Base-by-base conservation (phyloP, 192 early-diverging fungal species). In the Backusella luteola region DNA sequence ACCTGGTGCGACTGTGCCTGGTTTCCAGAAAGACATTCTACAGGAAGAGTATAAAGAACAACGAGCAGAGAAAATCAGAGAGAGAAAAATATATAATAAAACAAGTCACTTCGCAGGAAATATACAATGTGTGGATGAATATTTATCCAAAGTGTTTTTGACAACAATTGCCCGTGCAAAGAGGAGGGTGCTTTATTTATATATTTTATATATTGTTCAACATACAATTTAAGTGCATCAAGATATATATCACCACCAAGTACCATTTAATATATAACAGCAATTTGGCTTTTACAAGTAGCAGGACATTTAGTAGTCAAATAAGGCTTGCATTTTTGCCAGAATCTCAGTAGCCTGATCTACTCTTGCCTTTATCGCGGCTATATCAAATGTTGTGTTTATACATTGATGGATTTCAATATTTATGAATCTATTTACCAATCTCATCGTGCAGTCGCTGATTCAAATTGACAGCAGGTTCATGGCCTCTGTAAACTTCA, bases 1-100 rank as follows among this genome's bases (percentile, higher is more conserved):
- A 80, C 88, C 88, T 69, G 88, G 88, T 34, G 88, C 88, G 36
- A 87, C 74, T 3, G 88, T 86, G 35, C 88, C 88, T 73, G 88
- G 88, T 81, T 89, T 89, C 88, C 88, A 89, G 68, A 89, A 89
- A 34, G 86, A 79, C 88, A 89, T 89, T 63, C 11, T 12, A 59
- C 19, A 23, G 7, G n/a, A 56, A 23, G n/a, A 59, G 7, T 9
- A 59, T 19, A 4, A n/a, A 52, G 7, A 52, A 52, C 19, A 7
- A 26, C 6, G 6, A 26, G 17, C 17, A 19, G 26, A 59, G 21
- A 59, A 59, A 26, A 59, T 26, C 23, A 59, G 26, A 59, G 56
- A 59, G 56, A 23, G 56, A 23, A 63, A 63, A 39, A 39, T 39
- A 63, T 12, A 29, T 12, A 63, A 29, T 29, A 59, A 32, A 63